Base-by-base conservation (phyloP, 306 rosid genomes). In the Lathyrus aphaca region DNA sequence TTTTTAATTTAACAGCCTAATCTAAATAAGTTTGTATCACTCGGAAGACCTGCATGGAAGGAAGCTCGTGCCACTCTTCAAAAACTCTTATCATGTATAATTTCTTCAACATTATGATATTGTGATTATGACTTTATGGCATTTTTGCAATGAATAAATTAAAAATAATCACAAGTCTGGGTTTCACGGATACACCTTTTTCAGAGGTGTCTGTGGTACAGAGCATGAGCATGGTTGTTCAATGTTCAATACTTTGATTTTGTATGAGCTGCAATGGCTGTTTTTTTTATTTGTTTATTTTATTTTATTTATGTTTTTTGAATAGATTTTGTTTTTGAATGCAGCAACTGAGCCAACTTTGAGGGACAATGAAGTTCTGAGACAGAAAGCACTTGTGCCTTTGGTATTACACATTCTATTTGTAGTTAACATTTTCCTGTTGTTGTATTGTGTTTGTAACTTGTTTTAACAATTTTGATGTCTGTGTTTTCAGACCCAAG, bases 41-140 rank as follows among this genome's bases (percentile, higher is more conserved):
- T 94, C 79, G 98, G 98, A 80, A 86, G 89, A 17, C 89, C 95
- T 61, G 97, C 96, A 1, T 94, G 98, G 98, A 94, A 82, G 81
- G 98, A 94, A 87, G 97, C 97, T 66, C 96, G 97, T 62, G 82
- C 88, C 38, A 90, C 98, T 3, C 83, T 94, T 70, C 96, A 90
- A 71, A 88, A 84, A 80, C 95, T 94, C 12, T 73, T 94, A 77
- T 94, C 97, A 13, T 84, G 98, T 90, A 56, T 8, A 73, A 35
- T 0, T 7, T 35, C 38, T 32, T 32, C 8, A 32, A 5, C 38
- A 6, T 35, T 35, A 0, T 35, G 39, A 1, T 35, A 35, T 35
- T 35, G 39, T 35, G 9, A 35, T 32, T 32, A 32, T 35, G 39
- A 30, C 0, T 30, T 30, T 30, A 30, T 30, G 35, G 0, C 5